Base-by-base conservation (phyloP, 2,329 filamentous ascomycete genomes). In the Drechmeria coniospora region DNA sequence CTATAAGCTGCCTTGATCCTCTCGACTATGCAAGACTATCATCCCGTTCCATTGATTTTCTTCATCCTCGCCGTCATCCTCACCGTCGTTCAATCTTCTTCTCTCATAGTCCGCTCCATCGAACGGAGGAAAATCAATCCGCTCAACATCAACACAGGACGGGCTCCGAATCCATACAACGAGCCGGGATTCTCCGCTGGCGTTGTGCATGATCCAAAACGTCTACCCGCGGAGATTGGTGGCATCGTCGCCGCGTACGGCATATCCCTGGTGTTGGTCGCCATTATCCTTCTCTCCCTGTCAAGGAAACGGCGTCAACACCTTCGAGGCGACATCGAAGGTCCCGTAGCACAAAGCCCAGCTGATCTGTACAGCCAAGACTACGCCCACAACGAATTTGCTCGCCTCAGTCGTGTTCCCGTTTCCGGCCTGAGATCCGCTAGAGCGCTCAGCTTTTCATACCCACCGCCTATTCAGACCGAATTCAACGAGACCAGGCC, bases 191-290 rank as follows among this genome's bases (percentile, higher is more conserved):
- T 73, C 24, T 73, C 73, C 22, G 60, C 61, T 30, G 53, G 63
- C 41, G 68, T 74, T 21, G 50, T 71, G 26, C 60, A 72, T 41
- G 63, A 84, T 47, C 57, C 58, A 36, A 54, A 64, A 12, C 71
- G 78, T 31, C 68, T 94, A 14, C 82, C 84, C 12, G 75, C 73
- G 33, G 78, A 94, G 52, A 75, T 94, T 40, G 78, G 79, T 37
- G 82, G 76, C 39, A 79, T 95, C 34, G 66, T 87, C 33, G 83
- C 76, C 35, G 76, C 80, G 33, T 94, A 94, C 69, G 65, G 86
- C 32, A 51, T 82, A 34, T 80, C 74, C 20, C 65, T 92, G 45
- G 63, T 83, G 43, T 53, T 90, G 42, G 71, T 90, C 42, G 75
- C 81, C 41, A 59, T 71, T 19, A 57, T 70, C 25, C 58, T 84